A percentile compares a stretch with the other conserved stretches of the same genome.
These are phyloP conservation scores for Tylopilus sp. DNA, from an alignment of 1,284 basidiomycete species.

Conservation along the genomic window DNA sequence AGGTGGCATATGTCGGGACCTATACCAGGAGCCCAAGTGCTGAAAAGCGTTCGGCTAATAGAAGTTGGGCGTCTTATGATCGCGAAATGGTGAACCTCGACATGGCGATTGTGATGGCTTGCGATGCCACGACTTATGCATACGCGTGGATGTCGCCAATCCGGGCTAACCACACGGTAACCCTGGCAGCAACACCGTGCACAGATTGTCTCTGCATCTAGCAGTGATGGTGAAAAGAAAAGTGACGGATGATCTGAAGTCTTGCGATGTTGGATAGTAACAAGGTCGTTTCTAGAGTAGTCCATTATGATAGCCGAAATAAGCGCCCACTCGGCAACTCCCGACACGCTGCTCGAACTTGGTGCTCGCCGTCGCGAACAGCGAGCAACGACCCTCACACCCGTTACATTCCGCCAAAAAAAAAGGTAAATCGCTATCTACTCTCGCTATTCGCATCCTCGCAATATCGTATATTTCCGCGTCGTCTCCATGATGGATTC, in stretches of 20 bases:
- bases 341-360: conserved; percentile 18
- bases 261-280: too few relatives aligned
- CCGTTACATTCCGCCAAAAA: conserved; percentile 10
- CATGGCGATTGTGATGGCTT: conserved; percentile 32
- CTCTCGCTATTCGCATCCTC: neutral
- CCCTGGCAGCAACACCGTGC: conserved; percentile 34
- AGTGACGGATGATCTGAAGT: neutral
- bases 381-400: conserved; percentile 32
- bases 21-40: conserved; percentile 45
- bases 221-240: conserved; percentile 1
- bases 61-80: conserved; percentile 21
- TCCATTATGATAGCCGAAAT: neutral
- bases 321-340: conserved; percentile 24
- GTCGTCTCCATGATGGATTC: conserved; percentile 23
- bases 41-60: conserved; percentile 3
- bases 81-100: conserved; percentile 33
- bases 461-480: neutral
- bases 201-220: conserved; percentile 13
- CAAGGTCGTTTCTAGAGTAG: neutral
- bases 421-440: conserved; percentile 21
- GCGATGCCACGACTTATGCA: conserved; percentile 1
- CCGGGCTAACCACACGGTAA: conserved; percentile 44
- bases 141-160: conserved; percentile 43
- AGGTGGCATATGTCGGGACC: conserved; percentile 46
- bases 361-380: conserved; percentile 34